phyloP scores from a whole-genome alignment of 208 protist species.

The Trypanosoma mega region DNA sequence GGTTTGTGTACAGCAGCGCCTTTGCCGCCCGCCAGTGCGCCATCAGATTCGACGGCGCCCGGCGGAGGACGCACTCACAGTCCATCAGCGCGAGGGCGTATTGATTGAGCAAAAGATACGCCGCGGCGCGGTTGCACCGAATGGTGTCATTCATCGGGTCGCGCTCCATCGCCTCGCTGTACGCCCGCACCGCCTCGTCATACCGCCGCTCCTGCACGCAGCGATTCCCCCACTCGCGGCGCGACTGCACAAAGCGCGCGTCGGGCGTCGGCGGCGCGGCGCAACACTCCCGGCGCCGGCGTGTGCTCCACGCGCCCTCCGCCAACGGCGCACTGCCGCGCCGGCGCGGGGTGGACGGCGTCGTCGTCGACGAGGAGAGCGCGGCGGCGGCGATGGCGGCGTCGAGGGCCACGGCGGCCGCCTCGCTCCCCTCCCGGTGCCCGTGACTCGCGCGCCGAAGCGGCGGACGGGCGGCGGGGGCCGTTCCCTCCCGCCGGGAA shows the following conservation, averaged over 20 bases:
- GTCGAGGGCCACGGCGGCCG: slow-evolving; percentile 13
- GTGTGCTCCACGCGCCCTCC: too few species aligned
- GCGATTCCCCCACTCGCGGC: slow-evolving; percentile 67
- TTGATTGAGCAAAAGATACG: slow-evolving; percentile 57
- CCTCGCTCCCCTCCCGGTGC: slow-evolving; percentile 5
- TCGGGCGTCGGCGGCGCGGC: too few species aligned
- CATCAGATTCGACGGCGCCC: slow-evolving; percentile 48
- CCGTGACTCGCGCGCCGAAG: not conserved
- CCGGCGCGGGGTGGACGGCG: not conserved
- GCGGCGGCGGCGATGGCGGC: slow-evolving; percentile 3
- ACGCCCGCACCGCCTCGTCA: slow-evolving; percentile 44
- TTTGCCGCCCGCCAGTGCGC: slow-evolving; percentile 77
- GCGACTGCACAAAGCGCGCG: not conserved
- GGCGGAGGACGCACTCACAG: slow-evolving; percentile 50
- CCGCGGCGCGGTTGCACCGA: slow-evolving; percentile 73
- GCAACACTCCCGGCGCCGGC: too few species aligned
- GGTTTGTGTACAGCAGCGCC: slow-evolving; percentile 40
- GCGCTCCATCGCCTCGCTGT: slow-evolving; percentile 65
- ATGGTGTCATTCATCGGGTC: slow-evolving; percentile 48
- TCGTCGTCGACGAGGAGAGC: not conserved
- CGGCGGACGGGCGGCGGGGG: too few species aligned
- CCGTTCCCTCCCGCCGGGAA: too few species aligned
- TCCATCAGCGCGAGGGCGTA: slow-evolving; percentile 68
- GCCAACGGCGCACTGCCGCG: too few species aligned
- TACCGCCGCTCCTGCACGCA: slow-evolving; percentile 52